A percentile compares a stretch with the other conserved stretches of the same genome.
Conservation (phyloP, 169 alveolate genomes). For the Miamiensis avidus region DNA sequence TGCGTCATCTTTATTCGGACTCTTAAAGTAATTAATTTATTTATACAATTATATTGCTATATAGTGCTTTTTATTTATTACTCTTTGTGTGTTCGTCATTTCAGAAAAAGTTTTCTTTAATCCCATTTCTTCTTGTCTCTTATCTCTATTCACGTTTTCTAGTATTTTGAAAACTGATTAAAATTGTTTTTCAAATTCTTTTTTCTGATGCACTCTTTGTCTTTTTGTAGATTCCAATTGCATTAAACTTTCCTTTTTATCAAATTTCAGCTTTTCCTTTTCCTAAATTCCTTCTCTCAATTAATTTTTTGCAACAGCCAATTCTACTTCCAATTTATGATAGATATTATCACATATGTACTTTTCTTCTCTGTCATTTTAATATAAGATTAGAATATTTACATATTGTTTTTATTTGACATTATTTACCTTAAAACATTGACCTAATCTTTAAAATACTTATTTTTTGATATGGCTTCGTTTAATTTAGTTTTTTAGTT, state of each 20-base stretch:
- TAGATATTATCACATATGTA: not conserved
- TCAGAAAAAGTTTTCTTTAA: too few species aligned
- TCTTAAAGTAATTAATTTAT: too few species aligned
- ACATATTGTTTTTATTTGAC: not conserved
- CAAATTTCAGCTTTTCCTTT: not conserved
- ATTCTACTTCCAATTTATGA: not conserved
- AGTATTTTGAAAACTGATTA: slow-evolving; percentile 4
- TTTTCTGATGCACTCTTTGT: not conserved
- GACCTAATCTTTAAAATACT: not conserved
- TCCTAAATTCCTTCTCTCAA: not conserved
- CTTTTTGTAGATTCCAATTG: not conserved
- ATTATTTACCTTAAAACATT: not conserved
- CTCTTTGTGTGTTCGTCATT: too few species aligned
- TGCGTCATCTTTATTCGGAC: not conserved
- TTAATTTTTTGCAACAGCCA: too few species aligned
- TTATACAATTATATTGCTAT: too few species aligned
- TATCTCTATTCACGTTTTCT: slow-evolving; percentile 16
- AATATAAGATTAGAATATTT: too few species aligned
- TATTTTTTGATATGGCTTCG: not conserved
- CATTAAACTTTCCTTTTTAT: not conserved
- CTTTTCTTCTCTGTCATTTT: not conserved
- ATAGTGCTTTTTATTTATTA: too few species aligned
- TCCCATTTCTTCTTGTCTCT: slow-evolving; percentile 8
- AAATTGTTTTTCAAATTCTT: slow-evolving; percentile 15
- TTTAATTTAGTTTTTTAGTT: too few species aligned